Conservation (phyloP, 2,329 filamentous ascomycete genomes). For the Mycosphaerelloides madeirae region DNA sequence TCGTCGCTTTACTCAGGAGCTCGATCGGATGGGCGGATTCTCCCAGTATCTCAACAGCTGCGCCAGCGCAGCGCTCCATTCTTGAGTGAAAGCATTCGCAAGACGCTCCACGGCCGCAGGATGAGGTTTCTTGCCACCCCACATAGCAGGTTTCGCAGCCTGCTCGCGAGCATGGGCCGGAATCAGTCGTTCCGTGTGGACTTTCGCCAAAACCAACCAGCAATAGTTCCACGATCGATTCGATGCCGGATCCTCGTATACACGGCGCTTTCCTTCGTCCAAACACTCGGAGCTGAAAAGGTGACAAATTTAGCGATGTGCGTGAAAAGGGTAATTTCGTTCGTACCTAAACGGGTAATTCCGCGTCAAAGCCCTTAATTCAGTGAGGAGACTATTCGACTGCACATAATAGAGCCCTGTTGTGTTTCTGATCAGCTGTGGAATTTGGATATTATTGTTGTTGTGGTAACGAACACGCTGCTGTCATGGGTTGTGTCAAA, state of each 20-base stretch:
- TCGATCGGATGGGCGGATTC: conserved; percentile 37
- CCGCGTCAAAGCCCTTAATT: conserved; percentile 63
- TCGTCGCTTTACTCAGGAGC: no score
- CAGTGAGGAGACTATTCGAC: conserved; percentile 63
- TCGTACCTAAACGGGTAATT: conserved; percentile 56
- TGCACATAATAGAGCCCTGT: conserved; percentile 61
- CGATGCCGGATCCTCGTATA: conserved; percentile 59
- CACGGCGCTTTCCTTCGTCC: conserved; percentile 60
- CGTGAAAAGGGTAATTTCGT: background rate
- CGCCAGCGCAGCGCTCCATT: conserved; percentile 62
- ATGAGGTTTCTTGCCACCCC: conserved; percentile 57
- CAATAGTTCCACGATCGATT: conserved; percentile 72
- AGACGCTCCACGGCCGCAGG: conserved; percentile 55
- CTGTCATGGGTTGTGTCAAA: conserved; percentile 62
- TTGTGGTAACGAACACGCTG: conserved; percentile 50
- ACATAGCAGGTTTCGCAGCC: conserved; percentile 63
- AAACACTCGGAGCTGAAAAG: conserved; percentile 51
- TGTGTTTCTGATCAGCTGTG: background rate
- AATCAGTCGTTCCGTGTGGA: conserved; percentile 59
- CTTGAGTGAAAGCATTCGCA: conserved; percentile 57
- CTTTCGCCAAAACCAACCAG: conserved; percentile 65
- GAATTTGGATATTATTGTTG: background rate
- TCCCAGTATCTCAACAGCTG: conserved; percentile 68
- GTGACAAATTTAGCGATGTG: background rate
- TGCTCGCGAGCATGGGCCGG: conserved; percentile 57